These are phyloP conservation scores for Cryptococcus jaspeensis DNA, from an alignment of 1,284 basidiomycete species.

Conservation along the genomic window DNA sequence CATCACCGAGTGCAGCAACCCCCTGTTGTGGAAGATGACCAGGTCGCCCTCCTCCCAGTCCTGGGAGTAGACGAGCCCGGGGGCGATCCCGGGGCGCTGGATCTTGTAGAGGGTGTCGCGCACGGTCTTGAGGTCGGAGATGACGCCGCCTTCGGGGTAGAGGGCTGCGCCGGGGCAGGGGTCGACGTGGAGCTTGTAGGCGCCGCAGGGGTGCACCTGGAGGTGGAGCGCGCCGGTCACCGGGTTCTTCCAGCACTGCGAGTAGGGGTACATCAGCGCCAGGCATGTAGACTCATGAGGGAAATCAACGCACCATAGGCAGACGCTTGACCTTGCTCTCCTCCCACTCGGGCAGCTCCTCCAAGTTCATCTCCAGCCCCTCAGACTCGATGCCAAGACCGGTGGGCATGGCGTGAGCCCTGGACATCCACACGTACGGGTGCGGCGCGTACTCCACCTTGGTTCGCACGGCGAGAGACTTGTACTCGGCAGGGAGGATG, in stretches of 20 bases:
- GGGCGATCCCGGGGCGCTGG: conserved; percentile 76
- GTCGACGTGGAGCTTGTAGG: conserved; percentile 59
- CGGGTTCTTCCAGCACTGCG: conserved; percentile 78
- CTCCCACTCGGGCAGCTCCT: conserved; percentile 70
- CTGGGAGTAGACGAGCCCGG: conserved; percentile 52
- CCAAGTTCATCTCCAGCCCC: conserved; percentile 63
- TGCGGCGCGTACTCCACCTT: conserved; percentile 69
- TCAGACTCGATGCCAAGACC: conserved; percentile 76
- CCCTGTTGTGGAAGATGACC: conserved; percentile 69
- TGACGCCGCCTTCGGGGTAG: conserved; percentile 70
- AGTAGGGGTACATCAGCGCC: not conserved
- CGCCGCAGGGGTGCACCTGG: conserved; percentile 71
- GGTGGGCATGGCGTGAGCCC: conserved; percentile 66
- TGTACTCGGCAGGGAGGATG: conserved; percentile 67
- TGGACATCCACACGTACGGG: conserved; percentile 84
- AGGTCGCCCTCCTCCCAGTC: conserved; percentile 66
- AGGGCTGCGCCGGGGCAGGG: conserved; percentile 62
- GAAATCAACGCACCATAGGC: conserved; percentile 60
- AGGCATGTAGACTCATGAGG: not conserved
- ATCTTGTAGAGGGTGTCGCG: conserved; percentile 70
- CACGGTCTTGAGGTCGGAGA: conserved; percentile 67
- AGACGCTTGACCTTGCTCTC: conserved; percentile 68
- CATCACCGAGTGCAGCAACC: conserved; percentile 72
- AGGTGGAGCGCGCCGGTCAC: conserved; percentile 72
- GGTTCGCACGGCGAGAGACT: conserved; percentile 77